A percentile compares a stretch with the other conserved stretches of the same genome.
Conservation (phyloP, 2,329 filamentous ascomycete genomes). For the Colletotrichum spaethianum region DNA sequence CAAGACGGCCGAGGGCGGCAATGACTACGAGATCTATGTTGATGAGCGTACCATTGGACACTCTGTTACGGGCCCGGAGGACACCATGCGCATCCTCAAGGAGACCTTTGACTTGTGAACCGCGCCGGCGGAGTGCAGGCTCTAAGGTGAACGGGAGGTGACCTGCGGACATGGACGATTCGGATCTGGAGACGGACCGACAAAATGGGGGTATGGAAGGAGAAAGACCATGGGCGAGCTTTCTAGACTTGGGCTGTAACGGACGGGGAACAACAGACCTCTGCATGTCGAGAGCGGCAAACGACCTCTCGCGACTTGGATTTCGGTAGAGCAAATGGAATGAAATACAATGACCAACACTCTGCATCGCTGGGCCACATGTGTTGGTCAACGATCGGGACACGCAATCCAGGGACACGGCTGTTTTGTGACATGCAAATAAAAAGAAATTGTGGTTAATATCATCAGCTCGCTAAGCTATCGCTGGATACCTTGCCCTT, state of each 20-base stretch:
- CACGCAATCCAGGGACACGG: not conserved
- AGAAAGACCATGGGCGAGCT: not conserved
- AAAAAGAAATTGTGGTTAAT: not conserved
- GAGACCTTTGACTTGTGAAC: slow-evolving; percentile 80
- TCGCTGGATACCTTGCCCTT: slow-evolving; percentile 9
- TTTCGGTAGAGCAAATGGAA: slow-evolving; percentile 11
- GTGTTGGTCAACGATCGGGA: not conserved
- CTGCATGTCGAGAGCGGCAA: not conserved
- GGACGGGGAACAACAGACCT: slow-evolving; percentile 11
- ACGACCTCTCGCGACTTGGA: not conserved
- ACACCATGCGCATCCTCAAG: slow-evolving; percentile 85
- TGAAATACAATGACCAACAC: not conserved
- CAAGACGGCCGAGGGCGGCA: slow-evolving; percentile 92
- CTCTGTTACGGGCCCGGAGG: slow-evolving; percentile 83
- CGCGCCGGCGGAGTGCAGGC: slow-evolving; percentile 11
- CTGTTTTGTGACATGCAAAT: not conserved
- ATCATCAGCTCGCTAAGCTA: slow-evolving; percentile 33
- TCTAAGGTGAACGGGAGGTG: slow-evolving; percentile 22
- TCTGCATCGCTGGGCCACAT: not conserved
- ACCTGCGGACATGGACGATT: not conserved
- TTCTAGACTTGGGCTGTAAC: slow-evolving; percentile 1
- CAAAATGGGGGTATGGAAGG: not conserved
- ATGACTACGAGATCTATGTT: slow-evolving; percentile 94
- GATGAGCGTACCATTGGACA: slow-evolving; percentile 89
- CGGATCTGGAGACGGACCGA: not conserved